phyloP scores from a whole-genome alignment of 2,329 filamentous ascomycete genomes.

The Macrophomina phaseolina region DNA sequence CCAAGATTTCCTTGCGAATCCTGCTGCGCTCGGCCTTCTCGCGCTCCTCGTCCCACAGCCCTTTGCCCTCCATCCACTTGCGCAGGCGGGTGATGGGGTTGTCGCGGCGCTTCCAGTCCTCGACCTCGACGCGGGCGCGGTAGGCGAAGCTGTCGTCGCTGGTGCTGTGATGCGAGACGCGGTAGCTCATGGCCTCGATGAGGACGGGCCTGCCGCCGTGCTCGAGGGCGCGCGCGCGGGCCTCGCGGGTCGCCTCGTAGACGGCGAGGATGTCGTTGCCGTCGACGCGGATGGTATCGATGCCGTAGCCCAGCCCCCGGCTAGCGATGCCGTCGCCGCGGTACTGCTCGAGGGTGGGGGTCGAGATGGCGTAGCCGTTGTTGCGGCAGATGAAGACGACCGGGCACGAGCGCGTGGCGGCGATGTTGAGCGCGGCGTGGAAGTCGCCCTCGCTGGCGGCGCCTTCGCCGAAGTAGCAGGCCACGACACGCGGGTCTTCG shows the following conservation, averaged over 20 bases:
- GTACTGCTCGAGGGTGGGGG: slow-evolving; percentile 88
- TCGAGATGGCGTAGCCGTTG: slow-evolving; percentile 91
- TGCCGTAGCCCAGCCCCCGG: slow-evolving; percentile 87
- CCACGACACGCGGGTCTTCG: slow-evolving; percentile 63
- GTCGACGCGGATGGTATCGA: slow-evolving; percentile 88
- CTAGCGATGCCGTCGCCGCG: slow-evolving; percentile 89
- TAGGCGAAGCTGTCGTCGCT: slow-evolving; percentile 98
- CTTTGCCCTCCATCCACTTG: slow-evolving; percentile 87
- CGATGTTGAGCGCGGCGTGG: slow-evolving; percentile 88
- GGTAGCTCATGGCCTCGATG: slow-evolving; percentile 96
- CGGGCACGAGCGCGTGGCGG: slow-evolving; percentile 84
- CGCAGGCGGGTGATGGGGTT: slow-evolving; percentile 85
- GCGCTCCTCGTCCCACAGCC: slow-evolving; percentile 82
- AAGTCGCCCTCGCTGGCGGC: slow-evolving; percentile 92
- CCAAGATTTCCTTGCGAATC: slow-evolving; percentile 76
- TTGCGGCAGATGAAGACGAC: slow-evolving; percentile 91
- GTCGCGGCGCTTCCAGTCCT: slow-evolving; percentile 90
- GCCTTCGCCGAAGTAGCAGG: slow-evolving; percentile 89
- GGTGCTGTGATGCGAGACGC: slow-evolving; percentile 96
- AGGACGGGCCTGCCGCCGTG: slow-evolving; percentile 83
- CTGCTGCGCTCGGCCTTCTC: slow-evolving; percentile 74
- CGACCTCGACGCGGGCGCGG: slow-evolving; percentile 87
- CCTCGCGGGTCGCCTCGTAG: slow-evolving; percentile 76
- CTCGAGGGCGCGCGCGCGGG: slow-evolving; percentile 76
- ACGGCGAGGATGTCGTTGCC: slow-evolving; percentile 96